These are phyloP conservation scores for Trametes cinnabarina DNA, from an alignment of 768 basidiomycete genomes.

Conservation along the genomic window DNA sequence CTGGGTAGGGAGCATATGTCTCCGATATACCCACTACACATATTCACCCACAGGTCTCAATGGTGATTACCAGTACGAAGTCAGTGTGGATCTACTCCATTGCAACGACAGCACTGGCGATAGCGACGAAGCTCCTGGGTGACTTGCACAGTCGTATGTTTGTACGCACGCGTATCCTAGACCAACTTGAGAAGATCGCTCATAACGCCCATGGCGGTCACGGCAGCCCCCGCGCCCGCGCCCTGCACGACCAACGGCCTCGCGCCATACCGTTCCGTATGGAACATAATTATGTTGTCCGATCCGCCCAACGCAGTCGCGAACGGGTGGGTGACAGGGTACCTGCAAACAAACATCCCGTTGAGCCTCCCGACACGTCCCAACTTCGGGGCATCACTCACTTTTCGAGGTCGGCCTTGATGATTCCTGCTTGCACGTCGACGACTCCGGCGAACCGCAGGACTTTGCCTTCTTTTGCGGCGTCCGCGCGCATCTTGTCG, in stretches of 20 bases:
- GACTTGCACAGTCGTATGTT: background rate
- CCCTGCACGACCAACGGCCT: slow-evolving; percentile 93
- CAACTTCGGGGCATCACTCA: slow-evolving; percentile 38
- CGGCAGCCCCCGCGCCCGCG: slow-evolving; percentile 95
- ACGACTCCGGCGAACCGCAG: slow-evolving; percentile 94
- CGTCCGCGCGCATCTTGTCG: slow-evolving; percentile 71
- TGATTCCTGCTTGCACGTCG: slow-evolving; percentile 65
- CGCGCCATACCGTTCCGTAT: slow-evolving; percentile 86
- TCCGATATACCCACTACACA: no score
- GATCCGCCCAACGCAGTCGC: slow-evolving; percentile 94
- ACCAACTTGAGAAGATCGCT: slow-evolving; percentile 72
- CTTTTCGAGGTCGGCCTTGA: slow-evolving; percentile 90
- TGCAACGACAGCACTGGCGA: no score
- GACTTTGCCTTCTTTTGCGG: slow-evolving; percentile 77
- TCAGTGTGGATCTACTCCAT: no score
- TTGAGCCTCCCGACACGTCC: background rate
- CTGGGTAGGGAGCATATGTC: no score
- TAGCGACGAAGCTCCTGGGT: no score
- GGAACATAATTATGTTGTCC: slow-evolving; percentile 98
- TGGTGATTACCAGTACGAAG: background rate
- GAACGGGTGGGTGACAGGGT: slow-evolving; percentile 86
- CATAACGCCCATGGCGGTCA: slow-evolving; percentile 97
- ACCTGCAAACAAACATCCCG: slow-evolving; percentile 47
- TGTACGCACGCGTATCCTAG: slow-evolving; percentile 12
- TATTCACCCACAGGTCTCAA: no score